These are phyloP conservation scores for Striga asiatica DNA, from an alignment of 257 asterid species.

Conservation along the genomic window DNA sequence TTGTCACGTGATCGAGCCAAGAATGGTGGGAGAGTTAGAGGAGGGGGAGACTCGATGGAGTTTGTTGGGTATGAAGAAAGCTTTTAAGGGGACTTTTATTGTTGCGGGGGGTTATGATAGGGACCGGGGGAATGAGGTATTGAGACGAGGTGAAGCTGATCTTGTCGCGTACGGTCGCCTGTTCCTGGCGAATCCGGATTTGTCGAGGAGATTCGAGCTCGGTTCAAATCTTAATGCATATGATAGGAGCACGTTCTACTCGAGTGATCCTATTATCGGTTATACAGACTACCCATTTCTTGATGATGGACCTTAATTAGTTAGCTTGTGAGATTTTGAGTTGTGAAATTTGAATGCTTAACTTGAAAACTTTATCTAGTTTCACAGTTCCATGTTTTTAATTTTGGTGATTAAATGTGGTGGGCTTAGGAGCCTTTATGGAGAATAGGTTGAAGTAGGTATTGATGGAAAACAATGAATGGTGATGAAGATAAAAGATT, in stretches of 20 bases:
- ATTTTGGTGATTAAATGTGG: no score
- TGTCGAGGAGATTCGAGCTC: background rate
- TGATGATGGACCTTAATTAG: background rate
- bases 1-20: conserved; percentile 11
- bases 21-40: background rate
- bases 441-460: no score
- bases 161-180: background rate
- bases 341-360: no score
- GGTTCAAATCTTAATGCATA: background rate
- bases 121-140: background rate
- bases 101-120: background rate
- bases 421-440: no score
- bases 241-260: background rate
- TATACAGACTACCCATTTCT: background rate
- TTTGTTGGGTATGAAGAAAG: background rate
- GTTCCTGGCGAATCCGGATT: background rate
- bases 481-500: no score
- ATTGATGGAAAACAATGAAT: no score
- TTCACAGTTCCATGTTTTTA: no score
- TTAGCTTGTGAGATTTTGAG: no score
- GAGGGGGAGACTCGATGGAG: background rate
- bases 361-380: no score
- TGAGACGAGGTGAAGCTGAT: background rate
- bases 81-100: background rate
- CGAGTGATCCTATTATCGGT: background rate